These are phyloP conservation scores for Nitzschia putrida DNA, from an alignment of 108 stramenopile genomes.

Conservation along the genomic window DNA sequence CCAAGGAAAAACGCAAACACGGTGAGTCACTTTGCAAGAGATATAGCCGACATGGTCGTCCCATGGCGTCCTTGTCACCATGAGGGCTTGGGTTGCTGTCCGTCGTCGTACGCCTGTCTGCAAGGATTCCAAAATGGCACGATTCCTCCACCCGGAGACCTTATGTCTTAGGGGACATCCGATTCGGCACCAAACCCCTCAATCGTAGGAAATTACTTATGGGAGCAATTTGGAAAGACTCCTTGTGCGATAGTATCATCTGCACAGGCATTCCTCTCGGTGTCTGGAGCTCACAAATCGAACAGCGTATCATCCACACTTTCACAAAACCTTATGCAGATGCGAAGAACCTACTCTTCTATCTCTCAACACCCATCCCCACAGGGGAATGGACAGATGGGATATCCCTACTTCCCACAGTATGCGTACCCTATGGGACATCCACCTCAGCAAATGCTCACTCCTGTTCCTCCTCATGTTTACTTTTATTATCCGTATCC, in stretches of 20 bases:
- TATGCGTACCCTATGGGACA: background rate
- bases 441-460: slow-evolving; percentile 13
- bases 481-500: background rate
- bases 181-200: background rate
- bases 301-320: background rate
- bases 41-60: too few relatives aligned
- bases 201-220: slow-evolving; percentile 12
- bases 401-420: background rate
- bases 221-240: slow-evolving; percentile 6
- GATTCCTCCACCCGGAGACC: too few relatives aligned
- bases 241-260: background rate
- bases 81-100: too few relatives aligned
- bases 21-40: too few relatives aligned
- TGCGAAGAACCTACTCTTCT: slow-evolving; percentile 25
- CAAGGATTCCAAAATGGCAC: too few relatives aligned
- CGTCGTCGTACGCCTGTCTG: too few relatives aligned
- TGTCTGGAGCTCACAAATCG: background rate
- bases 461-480: slow-evolving; percentile 14
- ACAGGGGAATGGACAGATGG: background rate
- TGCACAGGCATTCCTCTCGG: background rate
- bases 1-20: too few relatives aligned
- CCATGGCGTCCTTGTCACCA: too few relatives aligned
- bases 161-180: too few relatives aligned
- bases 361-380: slow-evolving; percentile 4
- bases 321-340: background rate